phyloP scores from a whole-genome alignment of 2,329 filamentous ascomycete genomes.

The Diplodia corticola region DNA sequence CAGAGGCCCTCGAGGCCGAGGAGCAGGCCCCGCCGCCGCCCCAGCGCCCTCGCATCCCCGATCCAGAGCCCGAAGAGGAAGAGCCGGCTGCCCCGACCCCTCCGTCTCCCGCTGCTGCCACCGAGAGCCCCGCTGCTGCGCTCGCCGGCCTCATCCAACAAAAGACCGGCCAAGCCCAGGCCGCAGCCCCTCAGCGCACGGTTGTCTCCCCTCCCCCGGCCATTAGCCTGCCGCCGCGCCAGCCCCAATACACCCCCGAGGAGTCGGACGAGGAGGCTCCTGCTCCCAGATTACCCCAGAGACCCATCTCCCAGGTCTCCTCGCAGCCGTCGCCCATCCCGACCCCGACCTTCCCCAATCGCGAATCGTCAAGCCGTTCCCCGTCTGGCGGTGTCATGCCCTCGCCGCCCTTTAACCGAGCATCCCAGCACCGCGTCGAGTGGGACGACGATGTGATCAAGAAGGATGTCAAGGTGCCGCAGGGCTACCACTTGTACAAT shows the following conservation, averaged over 20 bases:
- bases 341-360: constrained; percentile 36
- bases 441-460: constrained; percentile 46
- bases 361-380: constrained; percentile 28
- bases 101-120: constrained; percentile 45
- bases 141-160: constrained; percentile 56
- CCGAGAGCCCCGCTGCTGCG: constrained; percentile 59
- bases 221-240: constrained; percentile 49
- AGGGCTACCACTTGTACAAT: constrained; percentile 88
- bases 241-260: constrained; percentile 62
- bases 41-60: constrained; percentile 39
- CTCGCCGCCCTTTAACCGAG: constrained; percentile 51
- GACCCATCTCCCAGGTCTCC: constrained; percentile 58
- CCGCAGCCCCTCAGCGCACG: constrained; percentile 19
- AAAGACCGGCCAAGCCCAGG: constrained; percentile 70
- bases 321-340: constrained; percentile 50
- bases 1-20: constrained; percentile 53
- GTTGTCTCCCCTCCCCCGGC: constrained; percentile 49
- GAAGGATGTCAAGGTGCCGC: constrained; percentile 38
- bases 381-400: constrained; percentile 44
- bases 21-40: constrained; percentile 42
- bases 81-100: constrained; percentile 42
- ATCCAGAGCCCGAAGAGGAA: constrained; percentile 46
- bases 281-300: constrained; percentile 60
- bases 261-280: constrained; percentile 66
- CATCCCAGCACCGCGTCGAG: constrained; percentile 39